These are phyloP conservation scores for Penicillium antarcticum DNA, from an alignment of 495 filamentous ascomycete genomes.

Conservation along the genomic window DNA sequence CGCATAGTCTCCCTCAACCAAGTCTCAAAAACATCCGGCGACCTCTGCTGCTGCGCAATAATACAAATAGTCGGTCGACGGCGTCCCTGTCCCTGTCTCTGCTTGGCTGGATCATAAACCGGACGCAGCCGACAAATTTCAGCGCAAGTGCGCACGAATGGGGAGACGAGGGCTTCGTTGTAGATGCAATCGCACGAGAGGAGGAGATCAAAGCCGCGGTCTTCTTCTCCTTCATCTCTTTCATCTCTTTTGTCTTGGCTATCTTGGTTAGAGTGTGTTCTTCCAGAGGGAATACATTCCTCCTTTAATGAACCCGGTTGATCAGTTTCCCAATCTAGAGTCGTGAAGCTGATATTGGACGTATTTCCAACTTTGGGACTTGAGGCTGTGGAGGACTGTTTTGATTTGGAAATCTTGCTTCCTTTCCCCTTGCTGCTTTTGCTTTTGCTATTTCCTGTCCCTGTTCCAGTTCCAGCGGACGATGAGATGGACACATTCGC, in stretches of 20 bases:
- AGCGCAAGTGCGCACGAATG: slow-evolving; percentile 81
- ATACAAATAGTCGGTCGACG: slow-evolving; percentile 59
- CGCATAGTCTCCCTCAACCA: slow-evolving; percentile 69
- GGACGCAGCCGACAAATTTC: slow-evolving; percentile 64
- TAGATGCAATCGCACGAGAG: slow-evolving; percentile 89
- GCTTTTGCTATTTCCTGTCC: slow-evolving; percentile 1
- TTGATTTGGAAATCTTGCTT: slow-evolving; percentile 2
- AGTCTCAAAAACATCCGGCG: slow-evolving; percentile 76
- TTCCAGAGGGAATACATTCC: slow-evolving; percentile 9
- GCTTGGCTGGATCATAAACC: slow-evolving; percentile 11
- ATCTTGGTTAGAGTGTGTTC: too few species aligned
- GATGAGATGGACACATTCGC: slow-evolving; percentile 46
- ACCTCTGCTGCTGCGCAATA: slow-evolving; percentile 81
- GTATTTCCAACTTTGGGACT: background rate
- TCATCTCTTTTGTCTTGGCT: slow-evolving; percentile 2
- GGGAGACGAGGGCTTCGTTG: slow-evolving; percentile 77
- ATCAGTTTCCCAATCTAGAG: slow-evolving; percentile 46
- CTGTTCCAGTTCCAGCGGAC: background rate
- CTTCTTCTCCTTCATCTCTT: slow-evolving; percentile 15
- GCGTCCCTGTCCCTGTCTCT: background rate
- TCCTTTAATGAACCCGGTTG: slow-evolving; percentile 30
- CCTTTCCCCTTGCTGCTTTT: slow-evolving; percentile 16
- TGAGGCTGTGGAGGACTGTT: slow-evolving; percentile 3
- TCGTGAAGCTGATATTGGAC: slow-evolving; percentile 38
- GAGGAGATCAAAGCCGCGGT: slow-evolving; percentile 54